These are phyloP conservation scores for Ophiostoma sp. DNA, from an alignment of 2,329 filamentous ascomycete species.

Conservation along the genomic window DNA sequence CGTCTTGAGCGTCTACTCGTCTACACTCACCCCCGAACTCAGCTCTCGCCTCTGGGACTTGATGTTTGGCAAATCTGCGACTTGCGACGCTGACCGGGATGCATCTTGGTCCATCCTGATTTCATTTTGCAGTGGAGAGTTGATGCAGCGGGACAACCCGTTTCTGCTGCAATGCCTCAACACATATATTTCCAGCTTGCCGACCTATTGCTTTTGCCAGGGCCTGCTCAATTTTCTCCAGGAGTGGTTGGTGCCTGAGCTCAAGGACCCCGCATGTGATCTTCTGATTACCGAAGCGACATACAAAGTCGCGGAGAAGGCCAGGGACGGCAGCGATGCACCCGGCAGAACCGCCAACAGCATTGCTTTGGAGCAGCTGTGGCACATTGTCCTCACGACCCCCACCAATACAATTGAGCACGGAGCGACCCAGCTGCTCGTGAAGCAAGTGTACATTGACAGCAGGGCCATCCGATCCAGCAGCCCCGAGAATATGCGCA, in stretches of 20 bases:
- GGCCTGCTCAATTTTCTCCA: slow-evolving; percentile 60
- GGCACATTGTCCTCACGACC: slow-evolving; percentile 71
- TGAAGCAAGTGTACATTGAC: slow-evolving; percentile 62
- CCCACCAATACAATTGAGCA: slow-evolving; percentile 60
- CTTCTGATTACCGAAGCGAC: slow-evolving; percentile 44
- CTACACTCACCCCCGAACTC: slow-evolving; percentile 56
- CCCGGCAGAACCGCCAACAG: slow-evolving; percentile 43
- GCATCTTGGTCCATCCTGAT: slow-evolving; percentile 65
- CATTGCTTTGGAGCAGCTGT: slow-evolving; percentile 63
- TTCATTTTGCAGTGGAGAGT: slow-evolving; percentile 37
- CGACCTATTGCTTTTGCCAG: slow-evolving; percentile 53
- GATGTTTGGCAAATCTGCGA: slow-evolving; percentile 60
- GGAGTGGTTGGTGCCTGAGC: slow-evolving; percentile 43
- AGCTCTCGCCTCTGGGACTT: slow-evolving; percentile 65
- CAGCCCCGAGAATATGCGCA: slow-evolving; percentile 46
- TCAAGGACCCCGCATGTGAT: slow-evolving; percentile 42
- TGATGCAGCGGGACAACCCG: slow-evolving; percentile 48
- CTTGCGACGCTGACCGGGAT: slow-evolving; percentile 56
- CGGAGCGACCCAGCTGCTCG: slow-evolving; percentile 63
- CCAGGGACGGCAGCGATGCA: not conserved
- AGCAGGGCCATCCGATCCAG: slow-evolving; percentile 47
- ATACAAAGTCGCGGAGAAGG: not conserved
- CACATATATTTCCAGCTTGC: slow-evolving; percentile 52
- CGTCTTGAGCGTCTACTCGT: slow-evolving; percentile 53
- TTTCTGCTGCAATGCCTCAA: slow-evolving; percentile 52